Base-by-base conservation (phyloP, 148 eudicot genomes). In the Salicornia ramosissima region DNA sequence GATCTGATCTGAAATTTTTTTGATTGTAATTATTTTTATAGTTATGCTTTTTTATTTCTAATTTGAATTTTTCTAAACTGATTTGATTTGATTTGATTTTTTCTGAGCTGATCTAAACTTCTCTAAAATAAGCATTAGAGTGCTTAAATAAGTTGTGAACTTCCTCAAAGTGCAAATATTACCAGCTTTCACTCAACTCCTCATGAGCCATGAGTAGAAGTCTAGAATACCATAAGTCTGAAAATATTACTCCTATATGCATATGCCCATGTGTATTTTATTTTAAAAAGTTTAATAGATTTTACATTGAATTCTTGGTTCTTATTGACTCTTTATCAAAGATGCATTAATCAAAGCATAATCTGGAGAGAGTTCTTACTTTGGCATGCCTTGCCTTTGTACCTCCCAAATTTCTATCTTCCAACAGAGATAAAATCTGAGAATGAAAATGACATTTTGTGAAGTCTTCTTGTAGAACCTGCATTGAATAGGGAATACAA, bases 401-500 rank as follows among this genome's bases (percentile, higher is more conserved):
- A 73, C 77, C 80, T 43, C 66, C 40, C 56, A 86, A 81, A 66
- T 67, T 74, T 75, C 67, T 71, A 83, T 77, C 78, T 78, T 70
- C 80, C 74, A 86, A 45, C 36, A 86, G 67, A 45, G 95, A 79
- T 53, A 82, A 68, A 83, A 90, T 77, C 78, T 90, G 97, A 71
- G 89, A 80, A 49, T 80, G 90, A 29, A 93, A 78, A 70, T 88
- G 84, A 69, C 90, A 88, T 79, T 77, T 82, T 53, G 92, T 93
- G 78, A 93, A 90, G 80, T 93, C 98, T 75, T 93, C 96, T 82
- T 84, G 81, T 67, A 93, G 9, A 65, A 93, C 87, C 96, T 93
- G 79, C 79, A 90, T 39, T 49, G 62, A 67, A 14, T 33, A 22
- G 21, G 34, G 28, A n/a, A 31, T 14, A 15, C 51, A 31, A 50